Conservation (phyloP, 2,329 filamentous ascomycete genomes). For the Talaromyces islandicus region DNA sequence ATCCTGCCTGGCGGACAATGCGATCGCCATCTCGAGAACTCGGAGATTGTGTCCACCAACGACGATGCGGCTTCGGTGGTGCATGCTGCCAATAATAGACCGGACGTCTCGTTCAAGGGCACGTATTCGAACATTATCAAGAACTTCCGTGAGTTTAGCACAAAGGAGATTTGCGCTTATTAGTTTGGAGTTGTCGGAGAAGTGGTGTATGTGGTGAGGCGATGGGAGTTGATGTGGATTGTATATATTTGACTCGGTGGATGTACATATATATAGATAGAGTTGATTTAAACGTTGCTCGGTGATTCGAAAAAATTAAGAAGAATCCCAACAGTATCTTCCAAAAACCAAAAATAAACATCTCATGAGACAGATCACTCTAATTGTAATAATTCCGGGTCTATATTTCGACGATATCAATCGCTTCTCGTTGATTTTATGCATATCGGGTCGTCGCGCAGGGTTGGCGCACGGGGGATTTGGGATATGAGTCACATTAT, state of each 20-base stretch:
- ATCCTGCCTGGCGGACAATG: conserved; percentile 6
- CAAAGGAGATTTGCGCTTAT: conserved; percentile 2
- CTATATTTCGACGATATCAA: no score
- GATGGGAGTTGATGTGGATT: background rate
- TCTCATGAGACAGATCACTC: no score
- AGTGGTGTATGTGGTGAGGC: background rate
- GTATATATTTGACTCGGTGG: background rate
- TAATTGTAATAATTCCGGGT: no score
- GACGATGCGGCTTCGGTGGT: background rate
- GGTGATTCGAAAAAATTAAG: no score
- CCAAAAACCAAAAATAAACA: no score
- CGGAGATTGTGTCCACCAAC: conserved; percentile 1
- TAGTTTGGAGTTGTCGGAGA: background rate
- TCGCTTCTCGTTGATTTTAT: no score
- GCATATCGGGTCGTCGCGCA: no score
- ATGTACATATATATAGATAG: no score
- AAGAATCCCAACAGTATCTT: no score
- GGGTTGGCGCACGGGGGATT: background rate
- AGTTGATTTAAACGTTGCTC: no score
- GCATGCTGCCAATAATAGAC: background rate
- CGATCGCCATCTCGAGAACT: conserved; percentile 6
- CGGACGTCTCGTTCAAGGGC: background rate
- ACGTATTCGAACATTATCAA: conserved; percentile 7
- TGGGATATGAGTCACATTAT: background rate
- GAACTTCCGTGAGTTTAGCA: conserved; percentile 1